Conservation (phyloP, 2,329 filamentous ascomycete genomes). For the Malbranchea cinnamomea region DNA sequence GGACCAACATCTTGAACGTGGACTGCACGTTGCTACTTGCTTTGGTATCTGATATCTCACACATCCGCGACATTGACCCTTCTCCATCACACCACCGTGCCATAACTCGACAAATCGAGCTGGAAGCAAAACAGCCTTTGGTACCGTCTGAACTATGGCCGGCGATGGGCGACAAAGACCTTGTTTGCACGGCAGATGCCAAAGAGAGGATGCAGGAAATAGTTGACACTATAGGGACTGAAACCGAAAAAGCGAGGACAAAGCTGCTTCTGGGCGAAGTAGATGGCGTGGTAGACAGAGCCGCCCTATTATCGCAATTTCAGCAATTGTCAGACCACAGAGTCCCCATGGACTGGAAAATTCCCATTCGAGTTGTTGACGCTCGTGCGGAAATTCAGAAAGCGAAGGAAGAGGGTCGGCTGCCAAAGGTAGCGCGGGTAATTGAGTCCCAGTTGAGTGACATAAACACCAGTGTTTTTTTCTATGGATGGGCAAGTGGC, state of each 20-base stretch:
- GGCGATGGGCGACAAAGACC: conserved; percentile 37
- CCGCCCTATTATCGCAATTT: conserved; percentile 21
- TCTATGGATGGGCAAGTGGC: conserved; percentile 52
- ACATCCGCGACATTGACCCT: conserved; percentile 31
- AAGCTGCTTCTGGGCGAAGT: conserved; percentile 41
- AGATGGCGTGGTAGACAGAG: conserved; percentile 18
- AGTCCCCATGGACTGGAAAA: conserved; percentile 37
- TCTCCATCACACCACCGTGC: conserved; percentile 42
- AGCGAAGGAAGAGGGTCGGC: conserved; percentile 19
- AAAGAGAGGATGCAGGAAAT: conserved; percentile 52
- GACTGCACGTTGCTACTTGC: conserved; percentile 54
- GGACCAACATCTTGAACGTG: conserved; percentile 32
- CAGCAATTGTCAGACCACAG: conserved; percentile 38
- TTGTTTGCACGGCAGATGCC: conserved; percentile 54
- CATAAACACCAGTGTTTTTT: conserved; percentile 55
- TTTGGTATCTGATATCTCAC: conserved; percentile 58
- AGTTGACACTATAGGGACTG: conserved; percentile 47
- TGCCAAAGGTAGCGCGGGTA: conserved; percentile 31
- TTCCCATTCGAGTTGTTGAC: conserved; percentile 46
- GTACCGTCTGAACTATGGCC: conserved; percentile 49
- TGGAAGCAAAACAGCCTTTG: conserved; percentile 47
- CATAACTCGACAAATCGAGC: conserved; percentile 48
- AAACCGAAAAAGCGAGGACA: conserved; percentile 44
- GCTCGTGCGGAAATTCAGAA: conserved; percentile 28
- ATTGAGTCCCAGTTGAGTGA: conserved; percentile 37